Conservation (phyloP, 257 asterid genomes). For the Paulownia fortunei region DNA sequence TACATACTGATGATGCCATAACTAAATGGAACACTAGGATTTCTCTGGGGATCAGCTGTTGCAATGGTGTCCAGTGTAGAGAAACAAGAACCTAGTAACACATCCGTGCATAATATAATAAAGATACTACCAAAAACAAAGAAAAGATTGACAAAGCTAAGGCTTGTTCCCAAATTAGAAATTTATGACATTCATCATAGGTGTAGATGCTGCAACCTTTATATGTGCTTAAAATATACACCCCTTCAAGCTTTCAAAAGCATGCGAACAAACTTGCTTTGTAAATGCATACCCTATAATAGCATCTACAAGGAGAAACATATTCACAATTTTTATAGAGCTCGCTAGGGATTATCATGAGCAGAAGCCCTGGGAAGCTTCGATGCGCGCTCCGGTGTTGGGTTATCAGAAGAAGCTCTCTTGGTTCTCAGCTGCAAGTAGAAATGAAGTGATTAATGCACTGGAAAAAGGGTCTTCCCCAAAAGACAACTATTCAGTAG, state of each 20-base stretch:
- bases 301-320: background rate
- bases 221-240: background rate
- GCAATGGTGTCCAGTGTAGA: no score
- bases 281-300: background rate
- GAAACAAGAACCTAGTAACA: background rate
- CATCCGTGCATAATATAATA: background rate
- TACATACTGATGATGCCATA: no score
- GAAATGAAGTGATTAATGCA: background rate
- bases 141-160: background rate
- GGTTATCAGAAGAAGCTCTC: constrained; percentile 41
- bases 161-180: background rate
- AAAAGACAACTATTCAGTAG: background rate
- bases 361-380: constrained; percentile 47
- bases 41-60: no score
- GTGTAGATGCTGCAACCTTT: background rate
- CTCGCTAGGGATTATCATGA: constrained; percentile 25
- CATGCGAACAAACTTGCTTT: background rate
- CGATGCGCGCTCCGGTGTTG: constrained; percentile 47
- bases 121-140: background rate
- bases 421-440: constrained; percentile 42
- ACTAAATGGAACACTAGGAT: no score
- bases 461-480: background rate
- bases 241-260: background rate
- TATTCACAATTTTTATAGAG: constrained; percentile 5
- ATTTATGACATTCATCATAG: background rate